Evolutionary conservation across 257 asterid species (phyloP), one percentile per base, ranked within the genome.

Genomic region (Nicotiana knightiana): DNA sequence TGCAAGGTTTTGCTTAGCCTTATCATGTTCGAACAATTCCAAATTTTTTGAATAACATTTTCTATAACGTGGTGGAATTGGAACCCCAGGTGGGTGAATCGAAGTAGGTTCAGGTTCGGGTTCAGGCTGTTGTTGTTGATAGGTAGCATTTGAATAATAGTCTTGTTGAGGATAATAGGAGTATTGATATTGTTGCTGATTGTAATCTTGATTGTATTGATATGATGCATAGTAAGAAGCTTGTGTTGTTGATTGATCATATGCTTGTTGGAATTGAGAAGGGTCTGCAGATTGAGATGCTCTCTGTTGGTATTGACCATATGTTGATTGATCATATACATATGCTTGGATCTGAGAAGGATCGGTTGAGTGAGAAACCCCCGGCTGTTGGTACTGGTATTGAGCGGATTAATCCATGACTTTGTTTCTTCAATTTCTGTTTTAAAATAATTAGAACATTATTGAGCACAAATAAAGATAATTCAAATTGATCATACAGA

Each of bases 21-120:
- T 55, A 55, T 55, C 67, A 4, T 63, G 8, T 21, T 11, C 67
- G 10, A 62, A 62, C 28, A 26, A 26, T 4, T 62, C 28, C 35
- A 4, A 26, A 4, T 62, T 62, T 62, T 26, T 32, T 62, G 3
- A 21, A 9, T 26, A 15, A 26, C 37, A 63, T 63, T 24, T 63
- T 12, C 37, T 63, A 28, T 28, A 28, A 28, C 4, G 16, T 64
- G 76, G 53, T 13, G 77, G 83, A 81, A 79, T 84, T 16, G 91
- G 37, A 39, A 91, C 91, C 62, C 93, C 94, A 26, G 93, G 94
- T 35, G 94, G 93, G 58, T 87, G 81, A 62, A 82, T 62, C 51
- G 81, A 59, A 64, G 89, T 89, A 84, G 87, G 87, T 81, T 90
- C 89, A n/a, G 76, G 73, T 33, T 64, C 87, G 85, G 87, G 86